Evolutionary conservation across 371 early-diverging fungal species (phyloP), one percentile per base, ranked within the genome.

Genomic region (Syncephalastrum monosporum): DNA sequence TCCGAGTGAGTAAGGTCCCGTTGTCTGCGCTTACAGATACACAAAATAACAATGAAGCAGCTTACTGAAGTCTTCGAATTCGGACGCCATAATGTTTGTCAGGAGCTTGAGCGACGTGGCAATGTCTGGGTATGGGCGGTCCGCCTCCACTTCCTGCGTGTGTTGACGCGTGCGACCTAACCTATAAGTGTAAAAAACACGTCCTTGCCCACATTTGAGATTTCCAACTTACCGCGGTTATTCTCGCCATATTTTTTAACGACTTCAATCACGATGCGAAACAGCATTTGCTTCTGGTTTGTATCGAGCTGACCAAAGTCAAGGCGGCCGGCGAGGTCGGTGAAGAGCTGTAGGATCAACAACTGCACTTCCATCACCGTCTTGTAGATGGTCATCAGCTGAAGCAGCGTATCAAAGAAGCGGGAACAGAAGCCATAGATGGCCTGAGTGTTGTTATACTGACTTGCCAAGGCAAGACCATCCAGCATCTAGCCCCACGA

Each of bases 391-490:
- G 81, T 68, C 71, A 92, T 74, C 29, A 92, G 63, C 49, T 82
- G 75, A 13, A 85, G 67, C 61, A 92, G 82, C 33, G 82, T 78
- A 24, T 82, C 82, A 54, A 90, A 86, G 63, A 83, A 84, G n/a
- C 77, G 68, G 3, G 83, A 63, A 53, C 77, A 83, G 25, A 84
- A 81, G 1, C 55, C 42, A 60, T 83, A 88, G 45, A 90, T 83
- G 38, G 68, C 67, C 19, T 64, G 73, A 13, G 85, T 83, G 55
- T 88, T 92, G 51, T 66, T 72, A 58, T 75, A 81, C 56, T 89
- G 83, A 33, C 83, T 75, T 5, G 90, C 84, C 21, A 87, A 63
- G n/a, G 89, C 90, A 8, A 92, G 68, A 29, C 92, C 92, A 61
- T 85, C 85, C 68, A 88, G 86, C 87, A 92, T 83, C 79, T 74